Evolutionary conservation across 176 grass and related monocot species (phyloP).

Genomic region (Zizania latifolia): DNA sequence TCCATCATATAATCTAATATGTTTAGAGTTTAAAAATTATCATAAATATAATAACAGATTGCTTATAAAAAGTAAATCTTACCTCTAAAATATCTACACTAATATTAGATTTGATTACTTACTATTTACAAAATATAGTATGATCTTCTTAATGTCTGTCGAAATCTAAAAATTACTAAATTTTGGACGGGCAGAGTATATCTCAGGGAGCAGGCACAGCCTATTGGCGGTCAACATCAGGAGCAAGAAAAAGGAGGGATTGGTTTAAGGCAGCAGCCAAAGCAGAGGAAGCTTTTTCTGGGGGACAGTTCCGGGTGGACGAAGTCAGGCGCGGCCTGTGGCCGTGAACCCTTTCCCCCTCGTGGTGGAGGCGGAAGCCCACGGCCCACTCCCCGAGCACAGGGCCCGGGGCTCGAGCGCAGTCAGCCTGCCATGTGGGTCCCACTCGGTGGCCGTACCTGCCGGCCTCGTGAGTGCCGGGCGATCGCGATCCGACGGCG

Average conservation of each 20-base stretch:
- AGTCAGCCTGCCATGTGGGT: not conserved
- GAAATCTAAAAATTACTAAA: too few relatives aligned
- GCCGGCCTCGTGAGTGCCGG: not conserved
- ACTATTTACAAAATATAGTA: too few relatives aligned
- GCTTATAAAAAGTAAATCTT: too few relatives aligned
- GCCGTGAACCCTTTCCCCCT: not conserved
- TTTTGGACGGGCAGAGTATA: too few relatives aligned
- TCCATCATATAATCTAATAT: too few relatives aligned
- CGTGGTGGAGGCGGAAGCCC: conserved; percentile 24
- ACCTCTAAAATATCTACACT: too few relatives aligned
- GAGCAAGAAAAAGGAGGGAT: too few relatives aligned
- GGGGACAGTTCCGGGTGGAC: conserved; percentile 20
- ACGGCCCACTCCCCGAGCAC: conserved; percentile 10
- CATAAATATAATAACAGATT: too few relatives aligned
- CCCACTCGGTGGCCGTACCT: not conserved
- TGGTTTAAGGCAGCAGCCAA: not conserved
- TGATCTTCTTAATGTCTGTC: too few relatives aligned
- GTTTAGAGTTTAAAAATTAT: too few relatives aligned
- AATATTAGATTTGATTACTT: too few relatives aligned
- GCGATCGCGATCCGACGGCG: not conserved
- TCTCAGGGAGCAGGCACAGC: not conserved
- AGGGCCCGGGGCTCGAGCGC: not conserved
- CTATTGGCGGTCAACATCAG: conserved; percentile 1
- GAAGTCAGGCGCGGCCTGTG: not conserved
- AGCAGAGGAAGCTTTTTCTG: not conserved